Evolutionary conservation across 202 grass and related monocot genomes (phyloP), one percentile per base, ranked within the genome.

Genomic region (Dendrocalamus latiflorus): DNA sequence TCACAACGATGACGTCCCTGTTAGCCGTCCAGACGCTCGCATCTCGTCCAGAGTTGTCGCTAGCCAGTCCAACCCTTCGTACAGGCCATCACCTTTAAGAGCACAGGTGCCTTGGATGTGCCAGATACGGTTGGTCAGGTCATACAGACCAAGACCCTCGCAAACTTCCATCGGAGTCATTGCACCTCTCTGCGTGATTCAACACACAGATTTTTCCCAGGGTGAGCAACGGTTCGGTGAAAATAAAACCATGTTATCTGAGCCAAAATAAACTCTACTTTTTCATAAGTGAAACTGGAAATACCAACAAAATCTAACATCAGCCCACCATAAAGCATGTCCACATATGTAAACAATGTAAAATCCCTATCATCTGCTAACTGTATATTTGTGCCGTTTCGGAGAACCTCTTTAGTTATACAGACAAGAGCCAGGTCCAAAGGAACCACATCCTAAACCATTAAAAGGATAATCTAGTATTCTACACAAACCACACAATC

Each of bases 51-150:
- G 68, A 65, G 93, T 88, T 24, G 83, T 90, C 7, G 93, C 90
- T 45, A 99, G 71, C 93, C 96, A 99, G 86, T 99, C 96, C 71
- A 99, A 83, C 16, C 96, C 96, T 87, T 99, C 96, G 9, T 99
- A 99, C 53, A 99, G 93, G 41, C 96, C 96, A 37, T 93, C 96
- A 2, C 96, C 96, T 88, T 85, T 90, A 6, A 95, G 70, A 74
- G 93, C 96, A 73, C 91, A 99, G 34, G 96, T 95, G 58, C 96
- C 96, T 73, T 99, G 96, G 79, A 95, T 95, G 70, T 99, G 96
- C 96, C 96, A 99, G 65, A 91, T 85, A 24, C 96, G 92, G 83
- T 90, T 95, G 30, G 70, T 90, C 79, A 99, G 85, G 56, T 93
- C 91, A 18, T 91, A 91, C 34, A 99, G 83, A 7, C 96, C 96